Evolutionary conservation across 75 land plant species (phyloP).

Genomic region (Sequoia sempervirens): DNA sequence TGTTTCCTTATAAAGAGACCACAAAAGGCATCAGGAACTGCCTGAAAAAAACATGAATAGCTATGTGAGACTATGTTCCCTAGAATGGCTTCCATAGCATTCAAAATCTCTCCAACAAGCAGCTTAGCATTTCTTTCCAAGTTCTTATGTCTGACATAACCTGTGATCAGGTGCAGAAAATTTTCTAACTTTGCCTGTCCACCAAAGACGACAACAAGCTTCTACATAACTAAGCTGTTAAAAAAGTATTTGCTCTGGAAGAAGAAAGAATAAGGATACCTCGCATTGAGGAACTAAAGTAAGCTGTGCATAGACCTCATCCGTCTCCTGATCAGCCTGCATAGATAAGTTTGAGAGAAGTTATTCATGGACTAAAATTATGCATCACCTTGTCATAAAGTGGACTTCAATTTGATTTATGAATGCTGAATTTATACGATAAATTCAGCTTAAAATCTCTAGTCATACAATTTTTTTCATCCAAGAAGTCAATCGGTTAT

Average conservation of each 20-base stretch:
- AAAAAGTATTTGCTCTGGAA: neutral
- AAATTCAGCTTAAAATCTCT: neutral
- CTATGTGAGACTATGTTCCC: neutral
- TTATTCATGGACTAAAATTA: neutral
- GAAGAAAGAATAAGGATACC: slow-evolving; percentile 26
- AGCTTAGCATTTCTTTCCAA: neutral
- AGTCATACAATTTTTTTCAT: neutral
- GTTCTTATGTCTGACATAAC: neutral
- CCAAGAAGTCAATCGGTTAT: neutral
- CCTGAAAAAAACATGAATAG: neutral
- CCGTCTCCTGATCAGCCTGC: slow-evolving; percentile 74
- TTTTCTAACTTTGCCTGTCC: neutral
- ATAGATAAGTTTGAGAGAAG: neutral
- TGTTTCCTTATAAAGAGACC: neutral
- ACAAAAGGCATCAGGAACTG: neutral
- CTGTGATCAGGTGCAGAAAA: neutral
- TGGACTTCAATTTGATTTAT: neutral
- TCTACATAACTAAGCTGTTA: neutral
- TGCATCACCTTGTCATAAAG: neutral
- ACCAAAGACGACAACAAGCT: neutral
- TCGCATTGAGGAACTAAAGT: slow-evolving; percentile 46
- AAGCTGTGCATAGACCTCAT: slow-evolving; percentile 83
- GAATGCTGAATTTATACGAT: neutral
- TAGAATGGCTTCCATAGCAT: neutral
- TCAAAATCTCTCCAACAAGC: neutral